Evolutionary conservation across 2,329 filamentous ascomycete genomes (phyloP), one percentile per base, ranked within the genome.

Genomic region (Cytospora chrysosperma): DNA sequence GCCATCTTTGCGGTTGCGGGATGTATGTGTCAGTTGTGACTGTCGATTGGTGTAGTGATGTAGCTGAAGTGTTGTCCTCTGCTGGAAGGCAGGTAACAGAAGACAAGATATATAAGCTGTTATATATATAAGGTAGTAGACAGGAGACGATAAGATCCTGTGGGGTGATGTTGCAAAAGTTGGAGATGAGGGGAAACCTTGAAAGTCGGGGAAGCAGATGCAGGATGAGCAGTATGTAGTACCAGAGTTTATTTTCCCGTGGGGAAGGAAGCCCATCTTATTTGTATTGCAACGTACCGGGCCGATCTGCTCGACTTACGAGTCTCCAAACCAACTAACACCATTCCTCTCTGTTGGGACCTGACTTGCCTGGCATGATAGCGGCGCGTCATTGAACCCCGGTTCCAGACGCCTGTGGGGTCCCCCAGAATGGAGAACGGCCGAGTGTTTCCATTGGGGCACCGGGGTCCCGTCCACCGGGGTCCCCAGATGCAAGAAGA

Each of bases 381-480:
- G n/a, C 43, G 21, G 43, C 43, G 53, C 34, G 51, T 62, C 59
- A 59, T 59, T 54, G 21, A 32, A 30, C 30, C 17, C 51, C 28
- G 56, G 47, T 26, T 64, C 57, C 30, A 27, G 43, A 50, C 61
- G 37, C 26, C 24, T 64, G 64, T 65, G 64, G 64, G 59, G 53
- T 49, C 61, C 57, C 40, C 61, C 57, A 54, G 57, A 59, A 49
- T 55, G 59, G 63, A 64, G 49, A 47, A 58, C 54, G 56, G 54
- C 57, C 57, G 50, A 61, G 54, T 5, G 26, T 47, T 51, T 32
- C 56, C 56, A 47, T 56, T 50, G 64, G 64, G 56, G 61, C 49
- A 34, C 32, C 32, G 32, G 32, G 32, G 32, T 34, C 32, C 61
- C 61, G 4, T 40, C 64, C 56, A 54, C 51, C 34, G 64, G 54